phyloP scores from a whole-genome alignment of 805 yeast genomes.

The Starmerella riodocensis region DNA sequence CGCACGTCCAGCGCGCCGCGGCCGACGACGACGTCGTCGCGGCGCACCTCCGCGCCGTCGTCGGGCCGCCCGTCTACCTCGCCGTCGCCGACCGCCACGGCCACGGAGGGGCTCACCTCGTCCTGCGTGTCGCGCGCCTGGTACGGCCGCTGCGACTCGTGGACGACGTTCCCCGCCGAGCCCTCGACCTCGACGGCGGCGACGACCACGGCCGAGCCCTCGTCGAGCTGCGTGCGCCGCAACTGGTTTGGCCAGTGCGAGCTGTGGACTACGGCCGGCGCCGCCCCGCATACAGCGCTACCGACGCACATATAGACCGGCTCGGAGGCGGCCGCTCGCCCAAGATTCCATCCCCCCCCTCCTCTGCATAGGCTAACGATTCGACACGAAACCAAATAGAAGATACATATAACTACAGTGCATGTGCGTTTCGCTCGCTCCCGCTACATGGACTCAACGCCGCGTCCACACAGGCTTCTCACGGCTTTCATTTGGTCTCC shows the following conservation, averaged over 20 bases:
- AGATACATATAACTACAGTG: too few relatives aligned
- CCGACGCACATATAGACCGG: too few relatives aligned
- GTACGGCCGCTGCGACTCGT: conserved; percentile 21
- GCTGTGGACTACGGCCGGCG: background rate
- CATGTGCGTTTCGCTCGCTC: too few relatives aligned
- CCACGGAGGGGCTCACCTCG: conserved; percentile 1
- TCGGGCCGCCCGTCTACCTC: background rate
- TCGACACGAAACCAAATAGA: too few relatives aligned
- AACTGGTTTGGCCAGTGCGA: conserved; percentile 12
- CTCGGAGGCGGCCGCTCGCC: too few relatives aligned
- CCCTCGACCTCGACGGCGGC: conserved; percentile 1
- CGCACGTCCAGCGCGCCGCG: conserved; percentile 1
- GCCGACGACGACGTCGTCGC: background rate
- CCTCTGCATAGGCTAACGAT: too few relatives aligned
- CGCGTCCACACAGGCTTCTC: too few relatives aligned
- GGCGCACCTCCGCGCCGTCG: background rate
- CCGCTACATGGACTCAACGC: too few relatives aligned
- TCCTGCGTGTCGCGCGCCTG: conserved; percentile 18
- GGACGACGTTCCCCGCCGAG: conserved; percentile 10
- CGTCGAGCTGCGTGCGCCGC: conserved; percentile 5
- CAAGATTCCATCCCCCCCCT: too few relatives aligned
- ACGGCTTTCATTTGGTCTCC: too few relatives aligned
- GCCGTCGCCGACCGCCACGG: background rate
- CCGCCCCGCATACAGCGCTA: too few relatives aligned
- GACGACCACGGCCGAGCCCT: too few relatives aligned